Base-by-base conservation (phyloP, 208 protist genomes). In the Crithidia sp. region DNA sequence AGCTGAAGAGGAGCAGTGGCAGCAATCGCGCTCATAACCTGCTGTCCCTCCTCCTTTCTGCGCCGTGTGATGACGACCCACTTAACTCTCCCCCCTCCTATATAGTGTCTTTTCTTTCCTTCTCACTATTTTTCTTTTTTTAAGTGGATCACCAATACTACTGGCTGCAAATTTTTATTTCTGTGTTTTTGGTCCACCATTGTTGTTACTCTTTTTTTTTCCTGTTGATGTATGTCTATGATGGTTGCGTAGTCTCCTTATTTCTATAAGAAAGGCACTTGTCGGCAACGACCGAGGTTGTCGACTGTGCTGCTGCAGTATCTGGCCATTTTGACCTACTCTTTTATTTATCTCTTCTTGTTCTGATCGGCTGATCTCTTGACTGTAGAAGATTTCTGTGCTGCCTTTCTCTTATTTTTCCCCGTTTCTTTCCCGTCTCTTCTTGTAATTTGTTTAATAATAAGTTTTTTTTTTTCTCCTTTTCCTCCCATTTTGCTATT, bases 381-480 rank as follows among this genome's bases (percentile, higher is more conserved):
- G 28, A 28, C 28, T 28, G 28, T 28, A 28, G 28, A 28, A 28
- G 28, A 28, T 28, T 28, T 68, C 12, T 63, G 61, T 61, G 63
- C 13, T 43, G 61, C 52, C 6, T 63, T 28, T 64, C 44, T 66
- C 63, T 53, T 64, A 45, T 62, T 55, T 58, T 67, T 36, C 37
- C 55, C 53, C 1, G 10, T 44, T 28, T 47, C 43, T 44, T 76
- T 40, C 58, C 52, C 40, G 49, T 67, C 59, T 5, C 40, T 67
- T 60, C 4, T 37, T 9, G 64, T 36, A 40, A 49, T 62, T 74
- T 68, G 60, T 71, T 68, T 71, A 7, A 17, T 44, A 50, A 43
- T 59, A 47, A 54, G 13, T 37, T 72, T 43, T 61, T 67, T 64
- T 60, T 72, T 69, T 71, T 39, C 62, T 63, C 14, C 17, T 69